Conservation (phyloP, 129 eudicot genomes). For the Centella asiatica region DNA sequence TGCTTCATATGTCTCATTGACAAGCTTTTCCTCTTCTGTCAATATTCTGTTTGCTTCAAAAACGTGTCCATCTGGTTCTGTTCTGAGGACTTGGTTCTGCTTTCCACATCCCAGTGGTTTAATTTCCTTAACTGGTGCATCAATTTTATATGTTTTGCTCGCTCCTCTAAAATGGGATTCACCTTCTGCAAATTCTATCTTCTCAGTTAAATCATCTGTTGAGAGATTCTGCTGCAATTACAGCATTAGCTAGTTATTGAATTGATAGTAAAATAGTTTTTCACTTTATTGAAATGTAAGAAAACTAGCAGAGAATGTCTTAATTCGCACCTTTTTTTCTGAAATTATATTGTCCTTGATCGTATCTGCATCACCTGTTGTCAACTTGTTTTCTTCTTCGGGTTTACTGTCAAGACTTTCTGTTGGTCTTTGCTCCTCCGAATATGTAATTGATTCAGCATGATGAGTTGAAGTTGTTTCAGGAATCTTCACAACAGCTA, state of each 20-base stretch:
- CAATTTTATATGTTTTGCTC: neutral
- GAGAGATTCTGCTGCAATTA: conserved; percentile 15
- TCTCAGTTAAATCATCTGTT: neutral
- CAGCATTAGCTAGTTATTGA: neutral
- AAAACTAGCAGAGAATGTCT: neutral
- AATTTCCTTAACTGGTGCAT: neutral
- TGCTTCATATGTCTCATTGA: neutral
- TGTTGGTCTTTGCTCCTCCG: neutral
- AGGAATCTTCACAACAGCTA: neutral
- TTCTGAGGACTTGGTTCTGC: neutral
- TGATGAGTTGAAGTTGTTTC: conserved; percentile 2
- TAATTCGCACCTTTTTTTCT: conserved; percentile 9
- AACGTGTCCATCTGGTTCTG: neutral
- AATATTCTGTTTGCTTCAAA: neutral
- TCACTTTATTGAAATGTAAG: neutral
- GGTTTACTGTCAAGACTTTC: neutral
- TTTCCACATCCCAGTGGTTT: neutral
- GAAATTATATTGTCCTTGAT: neutral
- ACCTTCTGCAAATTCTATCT: neutral
- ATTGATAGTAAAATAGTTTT: neutral
- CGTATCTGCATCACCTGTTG: too few relatives aligned
- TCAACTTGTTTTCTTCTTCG: neutral
- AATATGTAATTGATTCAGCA: neutral
- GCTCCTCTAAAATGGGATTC: neutral
- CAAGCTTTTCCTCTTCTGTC: neutral